Conservation (phyloP, 2,329 filamentous ascomycete genomes). For the Stagonosporopsis cucurbitacearum region DNA sequence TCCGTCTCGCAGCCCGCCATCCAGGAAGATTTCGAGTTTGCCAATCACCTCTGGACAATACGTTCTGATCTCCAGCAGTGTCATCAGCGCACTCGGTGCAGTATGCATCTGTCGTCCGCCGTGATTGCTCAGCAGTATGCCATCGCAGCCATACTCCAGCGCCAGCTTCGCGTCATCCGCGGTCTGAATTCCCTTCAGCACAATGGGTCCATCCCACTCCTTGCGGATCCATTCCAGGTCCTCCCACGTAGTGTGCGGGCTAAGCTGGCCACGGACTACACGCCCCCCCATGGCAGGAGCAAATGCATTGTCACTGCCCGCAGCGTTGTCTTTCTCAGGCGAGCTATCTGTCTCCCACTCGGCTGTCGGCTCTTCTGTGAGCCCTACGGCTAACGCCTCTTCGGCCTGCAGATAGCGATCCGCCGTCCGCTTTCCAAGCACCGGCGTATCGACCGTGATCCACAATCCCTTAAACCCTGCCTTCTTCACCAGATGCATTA, state of each 20-base stretch:
- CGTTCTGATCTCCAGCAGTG: slow-evolving; percentile 47
- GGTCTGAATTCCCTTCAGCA: slow-evolving; percentile 55
- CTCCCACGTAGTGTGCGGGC: slow-evolving; percentile 57
- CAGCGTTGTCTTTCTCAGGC: slow-evolving; percentile 26
- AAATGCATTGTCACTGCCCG: slow-evolving; percentile 62
- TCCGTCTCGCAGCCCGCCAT: slow-evolving; percentile 48
- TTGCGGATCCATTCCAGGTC: slow-evolving; percentile 55
- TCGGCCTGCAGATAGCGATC: slow-evolving; percentile 53
- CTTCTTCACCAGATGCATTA: slow-evolving; percentile 41
- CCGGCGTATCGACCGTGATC: slow-evolving; percentile 47
- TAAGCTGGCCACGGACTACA: slow-evolving; percentile 37
- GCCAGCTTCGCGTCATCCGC: slow-evolving; percentile 56
- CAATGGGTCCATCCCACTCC: slow-evolving; percentile 51
- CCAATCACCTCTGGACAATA: slow-evolving; percentile 47
- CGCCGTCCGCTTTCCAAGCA: slow-evolving; percentile 45
- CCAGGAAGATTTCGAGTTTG: slow-evolving; percentile 47
- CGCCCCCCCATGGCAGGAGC: slow-evolving; percentile 62
- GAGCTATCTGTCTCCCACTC: slow-evolving; percentile 53
- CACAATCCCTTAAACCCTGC: slow-evolving; percentile 45
- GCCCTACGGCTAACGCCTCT: slow-evolving; percentile 57
- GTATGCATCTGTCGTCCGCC: slow-evolving; percentile 61
- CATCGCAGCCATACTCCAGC: slow-evolving; percentile 53
- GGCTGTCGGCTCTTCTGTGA: slow-evolving; percentile 58
- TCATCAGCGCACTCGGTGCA: slow-evolving; percentile 46
- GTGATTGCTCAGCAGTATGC: slow-evolving; percentile 60